Evolutionary conservation across 2,329 filamentous ascomycete species (phyloP).

Genomic region (Zymoseptoria pseudotritici): DNA sequence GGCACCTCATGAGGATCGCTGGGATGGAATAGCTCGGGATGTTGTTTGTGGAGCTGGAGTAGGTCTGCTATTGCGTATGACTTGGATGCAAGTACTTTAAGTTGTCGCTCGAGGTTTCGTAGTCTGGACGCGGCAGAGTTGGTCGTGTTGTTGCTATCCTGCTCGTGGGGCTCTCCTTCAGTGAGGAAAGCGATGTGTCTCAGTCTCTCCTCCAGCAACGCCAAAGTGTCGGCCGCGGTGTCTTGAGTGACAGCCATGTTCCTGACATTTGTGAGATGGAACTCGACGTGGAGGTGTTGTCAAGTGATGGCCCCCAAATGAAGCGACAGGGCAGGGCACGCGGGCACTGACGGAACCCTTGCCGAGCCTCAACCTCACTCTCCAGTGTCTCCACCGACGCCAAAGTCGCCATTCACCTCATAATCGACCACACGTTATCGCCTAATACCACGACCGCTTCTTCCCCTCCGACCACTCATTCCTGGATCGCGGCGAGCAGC

Average conservation of each 20-base stretch:
- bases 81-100: slow-evolving; percentile 33
- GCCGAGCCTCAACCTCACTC: neutral
- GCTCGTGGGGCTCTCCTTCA: slow-evolving; percentile 22
- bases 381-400: neutral
- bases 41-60: slow-evolving; percentile 33
- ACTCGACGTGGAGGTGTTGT: neutral
- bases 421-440: neutral
- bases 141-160: neutral
- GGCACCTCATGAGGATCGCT: slow-evolving; percentile 15
- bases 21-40: slow-evolving; percentile 34
- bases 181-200: slow-evolving; percentile 38
- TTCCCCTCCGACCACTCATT: neutral
- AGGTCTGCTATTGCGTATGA: slow-evolving; percentile 35
- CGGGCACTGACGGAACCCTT: neutral
- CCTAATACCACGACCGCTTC: neutral
- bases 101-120: slow-evolving; percentile 21
- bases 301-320: neutral
- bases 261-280: neutral
- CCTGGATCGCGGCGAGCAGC: neutral
- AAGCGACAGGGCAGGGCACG: neutral
- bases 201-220: slow-evolving; percentile 39
- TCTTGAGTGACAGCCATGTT: slow-evolving; percentile 7
- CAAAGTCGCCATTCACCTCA: neutral
- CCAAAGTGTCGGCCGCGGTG: slow-evolving; percentile 29
- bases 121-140: slow-evolving; percentile 20